These are phyloP conservation scores for Didymellaceae sp. DNA, from an alignment of 2,329 filamentous ascomycete species.

Conservation along the genomic window DNA sequence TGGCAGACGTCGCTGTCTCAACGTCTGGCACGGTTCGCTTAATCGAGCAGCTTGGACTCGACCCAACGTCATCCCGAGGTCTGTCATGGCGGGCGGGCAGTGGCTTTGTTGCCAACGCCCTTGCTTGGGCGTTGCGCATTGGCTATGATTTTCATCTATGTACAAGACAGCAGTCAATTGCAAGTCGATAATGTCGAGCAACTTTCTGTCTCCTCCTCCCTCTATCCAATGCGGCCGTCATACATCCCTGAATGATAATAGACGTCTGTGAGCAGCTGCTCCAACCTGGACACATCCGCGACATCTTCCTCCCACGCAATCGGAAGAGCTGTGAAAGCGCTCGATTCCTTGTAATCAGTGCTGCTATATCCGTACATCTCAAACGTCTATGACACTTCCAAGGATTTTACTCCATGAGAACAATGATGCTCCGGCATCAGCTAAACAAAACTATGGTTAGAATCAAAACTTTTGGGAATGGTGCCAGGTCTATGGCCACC, in stretches of 20 bases:
- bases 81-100: constrained; percentile 3
- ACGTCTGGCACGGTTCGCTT: constrained; percentile 19
- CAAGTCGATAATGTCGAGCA: constrained; percentile 1
- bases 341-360: constrained; percentile 13
- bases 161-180: constrained; percentile 28
- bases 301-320: constrained; percentile 12
- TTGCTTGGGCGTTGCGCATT: constrained; percentile 21
- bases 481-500: constrained; percentile 23
- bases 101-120: constrained; percentile 14
- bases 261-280: constrained; percentile 13
- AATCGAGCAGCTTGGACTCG: constrained; percentile 14
- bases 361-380: constrained; percentile 6
- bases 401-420: too few relatives aligned
- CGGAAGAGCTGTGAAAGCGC: constrained; percentile 16
- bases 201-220: constrained; percentile 7
- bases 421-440: background rate
- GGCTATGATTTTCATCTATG: constrained; percentile 28
- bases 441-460: background rate
- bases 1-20: constrained; percentile 9
- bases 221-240: background rate
- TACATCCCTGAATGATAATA: background rate
- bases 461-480: constrained; percentile 39
- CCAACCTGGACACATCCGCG: constrained; percentile 10
- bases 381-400: constrained; percentile 8
- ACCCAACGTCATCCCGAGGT: constrained; percentile 29